Conservation (phyloP, 1,284 basidiomycete genomes). For the Ceratobasidium sp. region DNA sequence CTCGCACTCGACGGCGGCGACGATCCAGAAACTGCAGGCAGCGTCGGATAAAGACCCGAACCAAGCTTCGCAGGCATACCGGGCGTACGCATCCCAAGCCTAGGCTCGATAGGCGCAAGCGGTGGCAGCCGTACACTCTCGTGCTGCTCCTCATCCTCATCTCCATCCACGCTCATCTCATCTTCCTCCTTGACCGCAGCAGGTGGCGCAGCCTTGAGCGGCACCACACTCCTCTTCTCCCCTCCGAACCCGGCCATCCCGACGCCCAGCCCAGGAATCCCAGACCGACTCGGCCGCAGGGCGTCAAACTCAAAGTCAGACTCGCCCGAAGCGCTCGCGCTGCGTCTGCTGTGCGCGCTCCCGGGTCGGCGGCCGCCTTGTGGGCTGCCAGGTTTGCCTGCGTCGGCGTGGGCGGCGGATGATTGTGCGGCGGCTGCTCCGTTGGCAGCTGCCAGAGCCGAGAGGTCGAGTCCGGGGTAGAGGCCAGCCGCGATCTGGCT, state of each 20-base stretch:
- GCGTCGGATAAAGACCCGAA: conserved; percentile 11
- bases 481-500: conserved; percentile 23
- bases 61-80: conserved; percentile 37
- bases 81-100: conserved; percentile 29
- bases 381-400: conserved; percentile 9
- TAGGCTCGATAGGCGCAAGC: conserved; percentile 22
- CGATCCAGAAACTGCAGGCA: neutral
- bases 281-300: conserved; percentile 15
- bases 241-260: conserved; percentile 3
- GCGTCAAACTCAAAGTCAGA: conserved; percentile 20
- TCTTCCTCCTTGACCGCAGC: conserved; percentile 39
- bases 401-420: conserved; percentile 28
- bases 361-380: conserved; percentile 24
- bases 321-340: neutral
- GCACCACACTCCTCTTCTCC: conserved; percentile 31
- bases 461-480: conserved; percentile 38
- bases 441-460: conserved; percentile 29
- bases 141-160: conserved; percentile 1
- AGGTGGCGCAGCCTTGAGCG: conserved; percentile 43
- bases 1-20: neutral
- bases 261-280: conserved; percentile 13
- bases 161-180: conserved; percentile 43
- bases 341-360: conserved; percentile 33
- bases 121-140: neutral
- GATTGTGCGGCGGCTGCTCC: conserved; percentile 1